Evolutionary conservation across 306 rosid genomes (phyloP), one percentile per base, ranked within the genome.

Genomic region (Carpinus viminea): DNA sequence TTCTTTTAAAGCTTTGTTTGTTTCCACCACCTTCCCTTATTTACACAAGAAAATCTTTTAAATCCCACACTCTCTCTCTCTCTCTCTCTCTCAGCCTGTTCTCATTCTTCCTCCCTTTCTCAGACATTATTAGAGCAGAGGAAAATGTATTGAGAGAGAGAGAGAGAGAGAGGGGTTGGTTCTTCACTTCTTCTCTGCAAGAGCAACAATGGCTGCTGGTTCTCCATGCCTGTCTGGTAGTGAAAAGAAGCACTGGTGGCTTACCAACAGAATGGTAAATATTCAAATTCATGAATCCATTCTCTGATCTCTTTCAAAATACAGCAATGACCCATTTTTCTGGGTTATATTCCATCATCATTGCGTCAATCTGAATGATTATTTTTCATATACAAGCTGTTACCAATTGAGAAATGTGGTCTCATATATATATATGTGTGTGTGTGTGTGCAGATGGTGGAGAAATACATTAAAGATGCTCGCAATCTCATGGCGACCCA

Each of bases 231-330:
- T 68, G 8, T 59, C 83, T 12, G 46, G 87, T 16, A 68, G 85
- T 62, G 96, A 93, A 74, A 95, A 90, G 87, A 95, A 90, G 68
- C 96, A 88, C 88, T 96, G 99, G 99, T 96, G 99, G 99, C 93
- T 91, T 17, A 88, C 89, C 77, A 96, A 89, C 78, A 78, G 96
- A 70, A 93, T 85, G 97, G 99, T 96, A 78, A 76, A 31, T 18
- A 47, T 34, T 46, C 20, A 12, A 12, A 10, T 41, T 41, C 7
- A 41, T 41, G 5, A 0, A 41, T 21, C n/a, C 13, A 3, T 26
- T 20, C n/a, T 64, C 55, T 21, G 62, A 24, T 73, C 74, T 73
- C 16, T 51, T 41, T 54, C 4, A 0, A 7, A 17, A 16, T 31
- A 31, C 34, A 31, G 34, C 0, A 2, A 2, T 31, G 3, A 31